Conservation (phyloP, 352 stramenopile species). For the Phytopythium vexans region DNA sequence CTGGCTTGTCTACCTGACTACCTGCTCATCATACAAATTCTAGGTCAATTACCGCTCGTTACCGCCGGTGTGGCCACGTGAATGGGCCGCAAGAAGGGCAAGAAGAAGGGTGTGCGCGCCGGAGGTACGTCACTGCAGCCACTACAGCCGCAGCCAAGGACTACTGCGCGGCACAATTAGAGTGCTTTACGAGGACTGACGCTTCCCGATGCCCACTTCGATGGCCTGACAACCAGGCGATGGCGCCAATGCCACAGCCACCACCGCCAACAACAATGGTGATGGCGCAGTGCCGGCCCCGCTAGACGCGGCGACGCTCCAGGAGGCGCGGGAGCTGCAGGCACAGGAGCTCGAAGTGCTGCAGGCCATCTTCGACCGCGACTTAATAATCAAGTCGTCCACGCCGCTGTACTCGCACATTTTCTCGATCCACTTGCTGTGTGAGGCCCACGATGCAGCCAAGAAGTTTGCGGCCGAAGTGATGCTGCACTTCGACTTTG, state of each 20-base stretch:
- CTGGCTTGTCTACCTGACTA: no score
- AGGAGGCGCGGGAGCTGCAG: constrained; percentile 62
- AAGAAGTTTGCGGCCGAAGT: constrained; percentile 49
- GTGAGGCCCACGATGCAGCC: constrained; percentile 35
- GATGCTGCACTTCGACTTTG: constrained; percentile 72
- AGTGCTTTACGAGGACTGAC: no score
- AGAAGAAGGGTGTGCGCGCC: constrained; percentile 48
- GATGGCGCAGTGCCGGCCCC: constrained; percentile 4
- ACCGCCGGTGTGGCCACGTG: constrained; percentile 6
- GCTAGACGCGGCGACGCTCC: constrained; percentile 39
- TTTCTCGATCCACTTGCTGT: constrained; percentile 74
- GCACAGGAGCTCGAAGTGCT: constrained; percentile 80
- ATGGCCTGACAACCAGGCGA: neutral
- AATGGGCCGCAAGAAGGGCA: constrained; percentile 80
- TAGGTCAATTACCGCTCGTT: no score
- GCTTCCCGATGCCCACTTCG: no score
- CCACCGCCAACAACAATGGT: neutral
- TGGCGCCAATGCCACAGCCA: neutral
- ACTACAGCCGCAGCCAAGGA: no score
- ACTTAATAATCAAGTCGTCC: constrained; percentile 63
- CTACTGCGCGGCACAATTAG: no score
- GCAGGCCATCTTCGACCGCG: constrained; percentile 76
- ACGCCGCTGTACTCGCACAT: constrained; percentile 83
- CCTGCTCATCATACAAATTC: no score
- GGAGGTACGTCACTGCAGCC: neutral